Evolutionary conservation across 345 rosid genomes (phyloP), one percentile per base, ranked within the genome.

Genomic region (Ceriops zippeliana): DNA sequence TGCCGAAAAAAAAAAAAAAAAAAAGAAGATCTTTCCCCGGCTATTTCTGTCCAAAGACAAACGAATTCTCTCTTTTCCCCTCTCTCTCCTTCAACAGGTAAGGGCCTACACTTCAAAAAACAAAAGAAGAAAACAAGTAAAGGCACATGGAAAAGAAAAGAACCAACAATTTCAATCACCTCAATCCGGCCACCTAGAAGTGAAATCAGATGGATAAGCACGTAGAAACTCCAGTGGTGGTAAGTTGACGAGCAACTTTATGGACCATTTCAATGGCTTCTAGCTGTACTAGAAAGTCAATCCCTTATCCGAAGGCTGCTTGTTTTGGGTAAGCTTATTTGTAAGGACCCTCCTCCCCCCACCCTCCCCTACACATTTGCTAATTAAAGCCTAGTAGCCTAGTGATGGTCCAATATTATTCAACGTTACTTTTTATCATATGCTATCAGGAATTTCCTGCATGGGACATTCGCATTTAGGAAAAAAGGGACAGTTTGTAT

Each of bases 121-220:
- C 2, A 6, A 63, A 22, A 58, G 11, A 11, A 11, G 2, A 42
- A 42, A 42, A 42, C 15, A 42, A 16, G 47, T 2, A 42, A 42
- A 42, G 47, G 49, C 49, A 13, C 19, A 42, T 42, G 15, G 47
- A 15, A 42, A 42, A 42, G 17, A 15, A 13, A 3, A 3, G 16
- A 3, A 3, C 49, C 5, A 42, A 11, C 16, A 42, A 2, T 3
- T 13, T 42, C 49, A 42, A 2, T 17, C 16, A 42, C 17, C 17
- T 42, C 49, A 34, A 42, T 19, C 54, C 58, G 0, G 60, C 62
- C 52, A 65, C 7, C 61, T 16, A 52, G 24, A 58, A 62, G 20
- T 9, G 13, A 62, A 67, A 68, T 53, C 35, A 37, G 34, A 30
- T 61, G 77, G 82, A 71, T 72, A 75, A 75, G 79, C 31, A 46